These are phyloP conservation scores for Gnetum montanum DNA, from an alignment of 75 land plant species.

Conservation along the genomic window DNA sequence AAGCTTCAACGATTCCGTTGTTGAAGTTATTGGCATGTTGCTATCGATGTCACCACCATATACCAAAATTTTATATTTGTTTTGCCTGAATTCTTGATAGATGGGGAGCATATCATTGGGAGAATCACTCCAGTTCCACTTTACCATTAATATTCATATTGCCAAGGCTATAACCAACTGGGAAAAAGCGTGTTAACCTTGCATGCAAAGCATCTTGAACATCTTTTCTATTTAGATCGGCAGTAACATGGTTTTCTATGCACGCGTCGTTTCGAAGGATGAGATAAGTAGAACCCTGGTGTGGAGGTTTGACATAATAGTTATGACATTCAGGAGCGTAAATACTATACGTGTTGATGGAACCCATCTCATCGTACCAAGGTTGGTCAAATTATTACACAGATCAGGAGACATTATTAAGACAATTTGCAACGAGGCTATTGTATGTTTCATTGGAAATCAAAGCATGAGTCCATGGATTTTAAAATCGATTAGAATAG, in stretches of 20 bases:
- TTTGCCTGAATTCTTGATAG: neutral
- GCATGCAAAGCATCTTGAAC: constrained; percentile 43
- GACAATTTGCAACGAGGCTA: constrained; percentile 15
- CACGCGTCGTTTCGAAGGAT: constrained; percentile 40
- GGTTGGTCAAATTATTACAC: constrained; percentile 7
- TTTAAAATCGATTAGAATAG: too few species aligned
- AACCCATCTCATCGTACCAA: constrained; percentile 5
- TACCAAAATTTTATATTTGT: neutral
- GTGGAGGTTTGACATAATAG: neutral
- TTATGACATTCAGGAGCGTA: constrained; percentile 36
- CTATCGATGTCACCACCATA: too few species aligned
- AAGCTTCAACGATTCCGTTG: too few species aligned
- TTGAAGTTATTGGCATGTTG: too few species aligned
- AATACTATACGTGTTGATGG: constrained; percentile 37
- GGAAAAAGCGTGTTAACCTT: too few species aligned
- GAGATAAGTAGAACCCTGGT: neutral
- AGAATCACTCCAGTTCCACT: neutral
- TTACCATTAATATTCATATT: neutral
- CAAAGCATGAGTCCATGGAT: too few species aligned
- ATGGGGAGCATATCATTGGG: neutral
- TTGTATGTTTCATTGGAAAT: too few species aligned
- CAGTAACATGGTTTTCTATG: constrained; percentile 14
- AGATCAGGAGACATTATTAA: constrained; percentile 17
- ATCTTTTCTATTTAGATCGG: constrained; percentile 37
- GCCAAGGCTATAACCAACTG: too few species aligned